Evolutionary conservation across 805 yeast species (phyloP), one percentile per base, ranked within the genome.

Genomic region (Lachancea waltii): DNA sequence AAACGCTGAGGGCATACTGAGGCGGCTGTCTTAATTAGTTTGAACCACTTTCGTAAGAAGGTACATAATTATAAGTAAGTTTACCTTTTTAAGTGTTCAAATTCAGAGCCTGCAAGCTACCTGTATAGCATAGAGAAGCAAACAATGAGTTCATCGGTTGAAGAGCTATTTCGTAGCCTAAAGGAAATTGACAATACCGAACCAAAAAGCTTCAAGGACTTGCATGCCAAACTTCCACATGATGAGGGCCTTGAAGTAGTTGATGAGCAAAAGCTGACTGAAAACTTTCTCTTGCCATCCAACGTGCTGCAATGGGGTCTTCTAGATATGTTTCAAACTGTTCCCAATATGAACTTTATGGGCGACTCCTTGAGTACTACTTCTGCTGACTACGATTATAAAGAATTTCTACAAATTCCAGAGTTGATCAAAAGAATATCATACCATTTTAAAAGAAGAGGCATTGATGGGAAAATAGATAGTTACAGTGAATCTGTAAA

Each of bases 401-500:
- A 67, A 20, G 64, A 69, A 4, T 64, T 87, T 39, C 61, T 81
- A 26, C 60, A 65, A 6, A 39, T 73, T 1, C 97, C 97, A 0
- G 65, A 68, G 3, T 65, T 77, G 3, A 67, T 79, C 11, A 71
- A 75, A 10, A 71, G 95, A 44, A 76, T 92, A 0, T 64, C 76
- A 0, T 70, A 79, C 38, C 67, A 82, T 36, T 82, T 85, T 60
- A 75, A 75, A 43, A 70, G 98, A 51, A 56, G 65, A 5, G 97
- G 97, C 1, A 70, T 92, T 4, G 69, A 70, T 2, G 97, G 97
- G 10, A 51, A 61, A 3, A 77, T 90, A n/a, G 62, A 63, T 1
- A 69, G 75, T 0, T 79, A 76, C 46, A 64, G 72, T 26, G 95
- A 89, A 57, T 77, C 72, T 38, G 72, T 75, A 13, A 79, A 80